These are phyloP conservation scores for Phytophthora citricola DNA, from an alignment of 352 stramenopile species.

Conservation along the genomic window DNA sequence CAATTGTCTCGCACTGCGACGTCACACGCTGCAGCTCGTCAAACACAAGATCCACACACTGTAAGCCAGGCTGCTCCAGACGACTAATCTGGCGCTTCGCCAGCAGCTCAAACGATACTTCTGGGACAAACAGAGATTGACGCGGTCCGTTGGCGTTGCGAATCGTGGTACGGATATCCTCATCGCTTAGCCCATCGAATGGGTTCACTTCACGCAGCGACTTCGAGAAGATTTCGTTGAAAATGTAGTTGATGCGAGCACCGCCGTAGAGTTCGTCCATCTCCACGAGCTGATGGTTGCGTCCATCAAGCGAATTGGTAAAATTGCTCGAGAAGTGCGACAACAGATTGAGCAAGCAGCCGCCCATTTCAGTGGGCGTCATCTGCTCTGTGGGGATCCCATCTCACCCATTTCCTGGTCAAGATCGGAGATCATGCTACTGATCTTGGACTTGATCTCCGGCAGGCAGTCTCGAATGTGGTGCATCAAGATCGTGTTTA, in stretches of 20 bases:
- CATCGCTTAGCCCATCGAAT: constrained; percentile 97
- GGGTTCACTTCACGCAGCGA: constrained; percentile 93
- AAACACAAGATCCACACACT: constrained; percentile 99
- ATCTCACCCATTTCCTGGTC: constrained; percentile 96
- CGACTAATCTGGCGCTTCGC: constrained; percentile 97
- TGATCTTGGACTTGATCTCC: constrained; percentile 98
- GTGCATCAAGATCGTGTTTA: constrained; percentile 99
- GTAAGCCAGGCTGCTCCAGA: constrained; percentile 95
- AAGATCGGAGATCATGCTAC: constrained; percentile 95
- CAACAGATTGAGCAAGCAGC: constrained; percentile 95
- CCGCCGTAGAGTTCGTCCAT: constrained; percentile 96
- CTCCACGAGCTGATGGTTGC: constrained; percentile 83
- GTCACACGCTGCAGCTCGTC: constrained; percentile 98
- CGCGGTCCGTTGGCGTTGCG: constrained; percentile 98
- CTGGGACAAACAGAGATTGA: constrained; percentile 98
- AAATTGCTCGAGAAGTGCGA: constrained; percentile 93
- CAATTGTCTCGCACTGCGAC: constrained; percentile 94
- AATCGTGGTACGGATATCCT: constrained; percentile 99
- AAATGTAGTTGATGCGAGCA: constrained; percentile 98
- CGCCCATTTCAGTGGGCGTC: constrained; percentile 91
- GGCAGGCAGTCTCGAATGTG: constrained; percentile 99
- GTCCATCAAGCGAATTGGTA: constrained; percentile 90
- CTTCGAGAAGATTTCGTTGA: constrained; percentile 97
- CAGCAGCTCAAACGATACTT: constrained; percentile 99
- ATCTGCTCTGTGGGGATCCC: constrained; percentile 91